These are phyloP conservation scores for Nematocida displodere DNA, from an alignment of 371 early-diverging fungal species.

Conservation along the genomic window DNA sequence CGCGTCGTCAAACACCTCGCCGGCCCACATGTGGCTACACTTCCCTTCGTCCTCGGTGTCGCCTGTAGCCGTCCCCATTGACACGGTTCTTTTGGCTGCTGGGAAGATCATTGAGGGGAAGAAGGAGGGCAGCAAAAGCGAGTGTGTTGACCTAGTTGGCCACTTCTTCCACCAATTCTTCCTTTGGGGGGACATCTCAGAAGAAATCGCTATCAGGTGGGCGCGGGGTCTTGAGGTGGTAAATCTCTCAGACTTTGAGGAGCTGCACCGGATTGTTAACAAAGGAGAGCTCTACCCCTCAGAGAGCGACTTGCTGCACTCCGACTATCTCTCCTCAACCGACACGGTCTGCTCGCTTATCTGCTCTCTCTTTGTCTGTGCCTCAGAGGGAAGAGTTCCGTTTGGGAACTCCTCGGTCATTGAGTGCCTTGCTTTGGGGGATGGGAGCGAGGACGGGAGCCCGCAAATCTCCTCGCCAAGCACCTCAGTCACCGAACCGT, in stretches of 20 bases:
- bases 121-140: background rate
- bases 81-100: slow-evolving; percentile 8
- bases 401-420: no score
- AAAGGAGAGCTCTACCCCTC: background rate
- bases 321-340: background rate
- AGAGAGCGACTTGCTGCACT: background rate
- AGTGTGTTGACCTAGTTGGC: slow-evolving; percentile 4
- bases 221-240: background rate
- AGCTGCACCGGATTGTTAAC: slow-evolving; percentile 24
- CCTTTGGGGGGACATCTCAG: slow-evolving; percentile 10
- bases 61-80: background rate
- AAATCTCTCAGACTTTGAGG: slow-evolving; percentile 25
- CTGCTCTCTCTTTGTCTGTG: slow-evolving; percentile 30
- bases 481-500: no score
- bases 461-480: no score
- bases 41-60: no score
- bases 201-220: slow-evolving; percentile 9
- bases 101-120: slow-evolving; percentile 3
- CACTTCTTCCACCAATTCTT: slow-evolving; percentile 42
- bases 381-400: no score
- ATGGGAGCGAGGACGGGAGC: background rate
- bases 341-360: slow-evolving; percentile 2
- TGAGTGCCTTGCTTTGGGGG: background rate
- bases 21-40: background rate
- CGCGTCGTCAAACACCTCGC: background rate